phyloP scores from a whole-genome alignment of 192 early-diverging fungal genomes.

The Backusella morwellensis region DNA sequence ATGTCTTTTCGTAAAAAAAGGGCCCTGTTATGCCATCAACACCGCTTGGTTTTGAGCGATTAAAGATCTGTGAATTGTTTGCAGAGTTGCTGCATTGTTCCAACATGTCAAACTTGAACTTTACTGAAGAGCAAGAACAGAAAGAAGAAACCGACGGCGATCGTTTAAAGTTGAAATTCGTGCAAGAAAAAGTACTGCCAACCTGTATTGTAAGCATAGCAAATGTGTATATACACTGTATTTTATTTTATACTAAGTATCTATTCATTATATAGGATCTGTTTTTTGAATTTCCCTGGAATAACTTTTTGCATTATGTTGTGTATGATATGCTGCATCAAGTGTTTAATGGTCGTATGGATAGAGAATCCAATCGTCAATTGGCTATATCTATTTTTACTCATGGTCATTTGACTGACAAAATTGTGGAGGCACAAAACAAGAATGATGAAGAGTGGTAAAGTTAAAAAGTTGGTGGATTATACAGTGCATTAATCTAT shows the following conservation, averaged over 20 bases:
- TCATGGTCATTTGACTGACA: conserved; percentile 81
- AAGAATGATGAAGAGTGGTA: conserved; percentile 82
- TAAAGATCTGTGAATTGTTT: conserved; percentile 97
- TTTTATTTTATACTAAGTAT: neutral
- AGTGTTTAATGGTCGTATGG: conserved; percentile 91
- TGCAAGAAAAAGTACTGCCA: conserved; percentile 62
- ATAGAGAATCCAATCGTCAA: conserved; percentile 52
- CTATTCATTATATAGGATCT: conserved; percentile 46
- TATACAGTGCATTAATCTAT: neutral
- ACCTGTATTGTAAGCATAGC: conserved; percentile 45
- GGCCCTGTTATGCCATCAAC: conserved; percentile 66
- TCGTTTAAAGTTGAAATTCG: conserved; percentile 66
- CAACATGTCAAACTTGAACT: conserved; percentile 79
- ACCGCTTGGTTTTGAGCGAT: conserved; percentile 88
- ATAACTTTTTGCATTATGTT: conserved; percentile 98
- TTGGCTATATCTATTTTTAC: conserved; percentile 69
- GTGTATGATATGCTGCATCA: conserved; percentile 99
- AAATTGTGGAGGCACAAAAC: conserved; percentile 83
- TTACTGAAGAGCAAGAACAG: conserved; percentile 13
- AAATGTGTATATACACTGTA: neutral
- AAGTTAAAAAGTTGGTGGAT: conserved; percentile 7
- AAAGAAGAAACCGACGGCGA: conserved; percentile 61
- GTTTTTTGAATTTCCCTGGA: conserved; percentile 95
- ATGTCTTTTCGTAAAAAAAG: neutral
- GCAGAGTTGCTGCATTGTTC: conserved; percentile 95